Conservation (phyloP, 148 eudicot species). For the Agrostemma githago region DNA sequence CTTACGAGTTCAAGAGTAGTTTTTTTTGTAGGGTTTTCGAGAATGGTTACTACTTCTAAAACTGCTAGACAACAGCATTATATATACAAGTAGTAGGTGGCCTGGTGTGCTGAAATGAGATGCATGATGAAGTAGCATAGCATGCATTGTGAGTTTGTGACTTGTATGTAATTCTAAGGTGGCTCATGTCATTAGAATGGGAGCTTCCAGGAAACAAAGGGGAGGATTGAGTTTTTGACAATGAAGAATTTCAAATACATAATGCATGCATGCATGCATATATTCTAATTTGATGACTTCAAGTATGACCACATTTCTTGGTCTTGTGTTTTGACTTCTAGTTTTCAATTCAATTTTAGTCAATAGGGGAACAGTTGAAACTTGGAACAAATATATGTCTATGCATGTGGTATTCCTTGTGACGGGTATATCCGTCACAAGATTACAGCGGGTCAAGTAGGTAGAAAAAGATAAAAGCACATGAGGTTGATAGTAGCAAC, state of each 20-base stretch:
- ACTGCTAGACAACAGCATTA: not conserved
- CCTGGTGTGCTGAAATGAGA: not conserved
- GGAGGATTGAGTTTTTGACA: constrained; percentile 9
- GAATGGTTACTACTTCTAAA: not conserved
- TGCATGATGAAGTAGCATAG: too few species aligned
- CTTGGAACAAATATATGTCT: not conserved
- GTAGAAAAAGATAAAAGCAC: too few species aligned
- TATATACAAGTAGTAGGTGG: not conserved
- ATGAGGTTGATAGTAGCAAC: too few species aligned
- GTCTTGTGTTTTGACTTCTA: not conserved
- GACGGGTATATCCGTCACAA: too few species aligned
- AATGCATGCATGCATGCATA: too few species aligned
- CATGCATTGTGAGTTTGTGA: not conserved
- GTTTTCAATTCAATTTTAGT: not conserved
- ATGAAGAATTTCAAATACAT: not conserved
- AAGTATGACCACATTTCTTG: not conserved
- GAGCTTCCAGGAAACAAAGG: constrained; percentile 5
- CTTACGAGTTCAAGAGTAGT: too few species aligned
- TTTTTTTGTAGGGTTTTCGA: not conserved
- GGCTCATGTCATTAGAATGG: not conserved
- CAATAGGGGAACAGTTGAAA: not conserved
- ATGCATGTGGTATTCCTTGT: too few species aligned
- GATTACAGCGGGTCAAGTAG: too few species aligned
- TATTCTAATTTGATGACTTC: not conserved
- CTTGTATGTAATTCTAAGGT: not conserved